Conservation (phyloP, 192 early-diverging fungal species). For the Backusella tuberculispora region DNA sequence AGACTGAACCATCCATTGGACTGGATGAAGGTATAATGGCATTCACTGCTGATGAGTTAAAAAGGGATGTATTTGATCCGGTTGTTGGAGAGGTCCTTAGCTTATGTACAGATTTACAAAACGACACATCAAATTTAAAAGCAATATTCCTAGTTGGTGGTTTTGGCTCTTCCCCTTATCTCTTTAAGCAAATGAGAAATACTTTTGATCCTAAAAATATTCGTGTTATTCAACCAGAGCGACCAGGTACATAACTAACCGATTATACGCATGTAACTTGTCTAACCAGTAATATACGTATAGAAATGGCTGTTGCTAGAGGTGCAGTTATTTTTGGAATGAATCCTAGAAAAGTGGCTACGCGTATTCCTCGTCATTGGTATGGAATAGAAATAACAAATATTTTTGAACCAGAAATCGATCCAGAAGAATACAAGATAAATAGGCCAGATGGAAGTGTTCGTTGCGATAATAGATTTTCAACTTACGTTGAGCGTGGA, state of each 20-base stretch:
- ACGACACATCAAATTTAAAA: slow-evolving; percentile 38
- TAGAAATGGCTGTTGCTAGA: slow-evolving; percentile 48
- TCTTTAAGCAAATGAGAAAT: slow-evolving; percentile 48
- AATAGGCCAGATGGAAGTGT: slow-evolving; percentile 48
- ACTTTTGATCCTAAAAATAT: slow-evolving; percentile 38
- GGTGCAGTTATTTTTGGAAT: slow-evolving; percentile 52
- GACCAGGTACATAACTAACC: slow-evolving; percentile 25
- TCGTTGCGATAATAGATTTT: slow-evolving; percentile 52
- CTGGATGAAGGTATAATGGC: slow-evolving; percentile 48
- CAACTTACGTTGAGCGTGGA: slow-evolving; percentile 50
- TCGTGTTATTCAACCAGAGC: slow-evolving; percentile 21
- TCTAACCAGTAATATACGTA: background rate
- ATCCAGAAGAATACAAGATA: slow-evolving; percentile 53
- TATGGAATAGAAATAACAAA: slow-evolving; percentile 55
- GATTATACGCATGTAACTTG: background rate
- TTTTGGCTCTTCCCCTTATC: slow-evolving; percentile 51
- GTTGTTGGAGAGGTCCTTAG: slow-evolving; percentile 45
- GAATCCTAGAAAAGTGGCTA: slow-evolving; percentile 36
- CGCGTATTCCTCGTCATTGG: slow-evolving; percentile 45
- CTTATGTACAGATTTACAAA: slow-evolving; percentile 42
- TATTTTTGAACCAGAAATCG: slow-evolving; percentile 47
- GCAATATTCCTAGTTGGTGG: slow-evolving; percentile 58
- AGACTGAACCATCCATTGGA: slow-evolving; percentile 29
- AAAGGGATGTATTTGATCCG: slow-evolving; percentile 53
- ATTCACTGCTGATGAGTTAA: slow-evolving; percentile 46